Conservation (phyloP, 352 stramenopile species). For the Plasmopara muralis region DNA sequence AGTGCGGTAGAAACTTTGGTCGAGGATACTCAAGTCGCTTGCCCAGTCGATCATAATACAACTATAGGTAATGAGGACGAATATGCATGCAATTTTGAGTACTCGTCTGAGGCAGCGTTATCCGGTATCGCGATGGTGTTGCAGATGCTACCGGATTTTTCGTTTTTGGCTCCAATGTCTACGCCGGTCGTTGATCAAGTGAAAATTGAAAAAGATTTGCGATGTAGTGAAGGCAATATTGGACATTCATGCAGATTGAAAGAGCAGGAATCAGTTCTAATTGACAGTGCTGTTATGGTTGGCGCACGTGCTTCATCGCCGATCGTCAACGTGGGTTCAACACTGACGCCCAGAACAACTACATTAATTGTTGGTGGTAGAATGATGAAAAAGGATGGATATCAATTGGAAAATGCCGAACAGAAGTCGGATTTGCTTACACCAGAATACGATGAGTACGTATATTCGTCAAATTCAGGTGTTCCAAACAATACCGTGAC, state of each 20-base stretch:
- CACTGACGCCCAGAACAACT: not conserved
- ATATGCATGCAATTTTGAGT: constrained; percentile 29
- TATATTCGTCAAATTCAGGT: constrained; percentile 19
- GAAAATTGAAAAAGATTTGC: constrained; percentile 3
- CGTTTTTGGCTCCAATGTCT: constrained; percentile 1
- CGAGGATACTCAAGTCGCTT: not conserved
- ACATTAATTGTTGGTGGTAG: constrained; percentile 2
- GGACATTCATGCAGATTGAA: not conserved
- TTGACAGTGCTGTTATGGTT: not conserved
- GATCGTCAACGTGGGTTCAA: not conserved
- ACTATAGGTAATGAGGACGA: not conserved
- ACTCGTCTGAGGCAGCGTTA: constrained; percentile 26
- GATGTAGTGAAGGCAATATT: constrained; percentile 1
- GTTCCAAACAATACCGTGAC: constrained; percentile 25
- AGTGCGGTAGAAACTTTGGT: not conserved
- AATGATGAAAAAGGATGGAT: constrained; percentile 3
- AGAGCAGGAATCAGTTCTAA: not conserved
- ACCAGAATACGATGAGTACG: constrained; percentile 19
- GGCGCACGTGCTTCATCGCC: not conserved
- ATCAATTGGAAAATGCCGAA: constrained; percentile 6
- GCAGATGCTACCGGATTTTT: constrained; percentile 28
- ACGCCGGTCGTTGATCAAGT: constrained; percentile 6
- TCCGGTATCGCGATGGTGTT: constrained; percentile 36
- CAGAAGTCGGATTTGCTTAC: not conserved
- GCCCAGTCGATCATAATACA: not conserved